Base-by-base conservation (phyloP, 225 moss, liverwort and hornwort genomes). In the Bryoerythrophyllum caledonicum region DNA sequence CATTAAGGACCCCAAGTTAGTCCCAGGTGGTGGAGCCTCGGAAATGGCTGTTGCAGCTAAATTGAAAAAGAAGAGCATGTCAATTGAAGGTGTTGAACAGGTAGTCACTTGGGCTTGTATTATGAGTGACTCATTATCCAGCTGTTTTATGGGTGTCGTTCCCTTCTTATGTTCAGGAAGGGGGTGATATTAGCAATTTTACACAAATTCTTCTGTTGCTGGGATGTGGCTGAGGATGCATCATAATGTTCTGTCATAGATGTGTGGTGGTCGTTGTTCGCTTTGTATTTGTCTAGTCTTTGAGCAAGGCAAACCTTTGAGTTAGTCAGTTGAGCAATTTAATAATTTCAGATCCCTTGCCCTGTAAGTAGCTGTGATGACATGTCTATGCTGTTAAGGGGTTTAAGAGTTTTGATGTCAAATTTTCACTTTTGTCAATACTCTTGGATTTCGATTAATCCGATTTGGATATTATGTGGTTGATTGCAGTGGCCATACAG, bases 21-120 rank as follows among this genome's bases (percentile, higher is more conserved):
- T 96, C 4, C 96, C 96, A 40, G 96, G 96, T 44, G 96, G 96
- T 72, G 96, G 96, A 56, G 91, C 91, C n/a, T 84, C 93, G 58
- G 96, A 96, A 79, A 96, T 96, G 93, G 93, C 96, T 46, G 93
- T 93, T 20, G 87, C 96, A 8, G 90, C 84, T 79, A 89, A 87
- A 35, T 66, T 96, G 75, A 93, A 93, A 83, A 87, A 92, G 52
- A 93, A 92, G 78, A 93, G 96, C 64, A 86, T 90, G 67, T 87
- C 84, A 24, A 86, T 93, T 63, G 93, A 93, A 77, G 87, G 87
- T 53, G 88, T 92, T 72, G 96, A 96, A 70, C 88, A 90, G 90
- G 90, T 90, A 60, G 68, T 35, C 55, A 44, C 55, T 55, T 13
- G 20, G 30, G 11, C 43, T 44, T 41, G 24, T 67, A 41, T 23